These are phyloP conservation scores for Colletotrichum eleusines DNA, from an alignment of 2,329 filamentous ascomycete genomes.

Conservation along the genomic window DNA sequence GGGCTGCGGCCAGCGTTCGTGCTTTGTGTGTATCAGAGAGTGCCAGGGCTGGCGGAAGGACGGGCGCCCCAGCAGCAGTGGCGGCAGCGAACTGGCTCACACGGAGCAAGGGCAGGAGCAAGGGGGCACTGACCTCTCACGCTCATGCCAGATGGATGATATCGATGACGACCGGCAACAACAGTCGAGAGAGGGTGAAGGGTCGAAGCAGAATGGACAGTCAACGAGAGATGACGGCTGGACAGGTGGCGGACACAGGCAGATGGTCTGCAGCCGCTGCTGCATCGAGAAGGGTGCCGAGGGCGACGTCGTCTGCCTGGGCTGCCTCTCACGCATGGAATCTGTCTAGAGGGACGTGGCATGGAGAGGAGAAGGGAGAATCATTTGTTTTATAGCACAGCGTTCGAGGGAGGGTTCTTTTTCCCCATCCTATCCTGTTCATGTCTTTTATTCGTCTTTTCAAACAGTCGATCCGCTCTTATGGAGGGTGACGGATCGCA, in stretches of 20 bases:
- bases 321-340: constrained; percentile 65
- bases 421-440: neutral
- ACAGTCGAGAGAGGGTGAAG: constrained; percentile 30
- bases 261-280: constrained; percentile 74
- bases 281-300: constrained; percentile 74
- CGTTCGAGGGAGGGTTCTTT: constrained; percentile 6
- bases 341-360: constrained; percentile 48
- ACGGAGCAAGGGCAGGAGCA: constrained; percentile 33
- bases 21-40: constrained; percentile 76
- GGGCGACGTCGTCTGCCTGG: constrained; percentile 75
- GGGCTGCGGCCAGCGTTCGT: constrained; percentile 71
- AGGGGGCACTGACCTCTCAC: constrained; percentile 48
- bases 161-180: constrained; percentile 51
- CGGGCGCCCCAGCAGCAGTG: constrained; percentile 43
- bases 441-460: constrained; percentile 4
- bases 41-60: constrained; percentile 63
- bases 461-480: neutral
- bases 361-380: neutral
- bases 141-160: constrained; percentile 65
- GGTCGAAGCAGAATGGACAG: constrained; percentile 8
- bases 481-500: constrained; percentile 1
- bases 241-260: constrained; percentile 59
- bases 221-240: constrained; percentile 48
- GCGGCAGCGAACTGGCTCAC: neutral
- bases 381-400: constrained; percentile 16